Evolutionary conservation across 2,329 filamentous ascomycete genomes (phyloP).

Genomic region (Pleoardoris graminearum): DNA sequence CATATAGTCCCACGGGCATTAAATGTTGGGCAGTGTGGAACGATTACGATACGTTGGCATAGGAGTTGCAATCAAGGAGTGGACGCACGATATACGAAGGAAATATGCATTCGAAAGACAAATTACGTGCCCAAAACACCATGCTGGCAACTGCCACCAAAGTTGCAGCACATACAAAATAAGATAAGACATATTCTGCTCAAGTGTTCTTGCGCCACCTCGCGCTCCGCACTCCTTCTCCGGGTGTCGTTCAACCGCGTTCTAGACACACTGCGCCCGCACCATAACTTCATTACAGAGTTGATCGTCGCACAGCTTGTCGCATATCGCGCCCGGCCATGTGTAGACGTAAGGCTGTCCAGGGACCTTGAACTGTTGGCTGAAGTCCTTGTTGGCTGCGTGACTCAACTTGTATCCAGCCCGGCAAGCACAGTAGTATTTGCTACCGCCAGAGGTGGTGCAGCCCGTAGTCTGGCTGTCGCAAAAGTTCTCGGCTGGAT

Average conservation of each 20-base stretch:
- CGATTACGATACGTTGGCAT: too few species aligned
- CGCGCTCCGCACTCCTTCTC: not conserved
- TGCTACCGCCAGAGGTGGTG: constrained; percentile 25
- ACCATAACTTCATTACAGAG: constrained; percentile 28
- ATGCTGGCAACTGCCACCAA: not conserved
- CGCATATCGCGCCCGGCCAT: constrained; percentile 22
- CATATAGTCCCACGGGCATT: too few species aligned
- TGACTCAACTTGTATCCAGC: constrained; percentile 27
- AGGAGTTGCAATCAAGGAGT: too few species aligned
- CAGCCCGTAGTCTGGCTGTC: constrained; percentile 27
- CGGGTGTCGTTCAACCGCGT: not conserved
- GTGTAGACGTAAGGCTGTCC: constrained; percentile 34
- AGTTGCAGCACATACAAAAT: not conserved
- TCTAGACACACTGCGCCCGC: constrained; percentile 22
- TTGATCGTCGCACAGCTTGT: constrained; percentile 26
- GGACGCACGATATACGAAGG: too few species aligned
- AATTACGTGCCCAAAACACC: not conserved
- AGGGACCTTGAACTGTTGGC: constrained; percentile 30
- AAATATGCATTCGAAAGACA: not conserved
- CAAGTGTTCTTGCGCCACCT: too few species aligned
- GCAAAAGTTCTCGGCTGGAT: constrained; percentile 30
- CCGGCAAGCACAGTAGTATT: constrained; percentile 35
- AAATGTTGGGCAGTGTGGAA: too few species aligned
- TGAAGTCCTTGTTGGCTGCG: constrained; percentile 30
- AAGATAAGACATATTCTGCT: not conserved